These are phyloP conservation scores for Wilcoxina mikolae DNA, from an alignment of 495 filamentous ascomycete genomes.

Conservation along the genomic window DNA sequence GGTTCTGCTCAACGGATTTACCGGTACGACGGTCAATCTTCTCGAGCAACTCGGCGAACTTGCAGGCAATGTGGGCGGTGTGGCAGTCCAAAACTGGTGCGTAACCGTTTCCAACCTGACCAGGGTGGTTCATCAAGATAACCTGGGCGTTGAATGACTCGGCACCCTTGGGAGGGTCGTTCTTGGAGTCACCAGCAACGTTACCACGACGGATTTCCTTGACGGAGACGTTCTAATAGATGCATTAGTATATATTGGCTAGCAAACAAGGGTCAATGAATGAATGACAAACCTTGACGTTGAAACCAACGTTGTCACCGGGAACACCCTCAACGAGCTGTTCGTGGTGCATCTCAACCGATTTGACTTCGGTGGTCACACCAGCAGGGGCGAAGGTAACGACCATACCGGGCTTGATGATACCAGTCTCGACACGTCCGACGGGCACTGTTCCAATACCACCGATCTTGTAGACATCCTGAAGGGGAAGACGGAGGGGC, in stretches of 20 bases:
- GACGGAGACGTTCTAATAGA: slow-evolving; percentile 81
- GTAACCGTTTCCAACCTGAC: slow-evolving; percentile 97
- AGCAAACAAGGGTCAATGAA: background rate
- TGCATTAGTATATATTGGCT: slow-evolving; percentile 34
- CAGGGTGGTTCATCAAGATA: slow-evolving; percentile 99
- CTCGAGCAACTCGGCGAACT: slow-evolving; percentile 95
- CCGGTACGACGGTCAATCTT: slow-evolving; percentile 99
- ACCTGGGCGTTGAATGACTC: slow-evolving; percentile 98
- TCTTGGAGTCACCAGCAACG: slow-evolving; percentile 99
- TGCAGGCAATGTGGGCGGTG: slow-evolving; percentile 99
- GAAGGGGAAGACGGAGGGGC: slow-evolving; percentile 98
- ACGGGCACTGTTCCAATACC: slow-evolving; percentile 99
- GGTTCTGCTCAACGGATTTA: slow-evolving; percentile 76
- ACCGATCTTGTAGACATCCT: slow-evolving; percentile 99
- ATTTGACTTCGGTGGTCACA: slow-evolving; percentile 99
- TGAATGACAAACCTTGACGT: slow-evolving; percentile 44
- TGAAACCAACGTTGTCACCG: slow-evolving; percentile 99
- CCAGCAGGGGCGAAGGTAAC: slow-evolving; percentile 90
- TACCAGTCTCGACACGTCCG: slow-evolving; percentile 99
- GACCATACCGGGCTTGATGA: slow-evolving; percentile 96
- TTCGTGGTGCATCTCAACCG: slow-evolving; percentile 98
- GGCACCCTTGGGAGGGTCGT: slow-evolving; percentile 78
- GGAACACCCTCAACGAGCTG: slow-evolving; percentile 91
- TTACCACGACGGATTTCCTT: slow-evolving; percentile 99
- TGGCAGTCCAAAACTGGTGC: slow-evolving; percentile 98